Evolutionary conservation across 176 grass and related monocot species (phyloP).

Genomic region (Avena insularis): DNA sequence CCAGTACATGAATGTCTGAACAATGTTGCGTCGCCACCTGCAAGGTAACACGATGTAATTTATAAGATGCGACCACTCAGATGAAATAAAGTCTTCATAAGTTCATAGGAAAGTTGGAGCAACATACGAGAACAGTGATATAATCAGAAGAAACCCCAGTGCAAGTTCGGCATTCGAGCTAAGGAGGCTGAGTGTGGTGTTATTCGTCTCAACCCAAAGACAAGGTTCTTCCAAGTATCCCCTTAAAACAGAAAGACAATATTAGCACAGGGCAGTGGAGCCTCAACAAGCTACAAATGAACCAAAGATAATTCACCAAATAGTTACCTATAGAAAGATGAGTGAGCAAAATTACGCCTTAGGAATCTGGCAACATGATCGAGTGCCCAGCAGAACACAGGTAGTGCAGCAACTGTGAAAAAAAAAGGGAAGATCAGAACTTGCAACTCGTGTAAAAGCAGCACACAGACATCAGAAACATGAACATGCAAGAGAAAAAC

Average conservation of each 20-base stretch:
- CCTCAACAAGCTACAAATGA: neutral
- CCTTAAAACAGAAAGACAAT: constrained; percentile 47
- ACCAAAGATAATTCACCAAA: neutral
- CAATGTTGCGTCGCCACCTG: constrained; percentile 83
- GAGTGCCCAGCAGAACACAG: constrained; percentile 93
- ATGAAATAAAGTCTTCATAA: constrained; percentile 34
- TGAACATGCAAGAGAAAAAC: neutral
- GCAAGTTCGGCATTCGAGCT: constrained; percentile 87
- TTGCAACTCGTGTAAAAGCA: neutral
- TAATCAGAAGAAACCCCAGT: constrained; percentile 87
- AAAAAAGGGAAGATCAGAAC: constrained; percentile 10
- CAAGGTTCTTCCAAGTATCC: constrained; percentile 89
- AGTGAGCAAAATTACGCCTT: constrained; percentile 76
- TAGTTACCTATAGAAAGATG: constrained; percentile 82
- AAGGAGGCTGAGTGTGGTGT: constrained; percentile 66
- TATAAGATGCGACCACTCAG: constrained; percentile 8
- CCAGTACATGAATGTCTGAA: constrained; percentile 95
- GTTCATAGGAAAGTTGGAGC: neutral
- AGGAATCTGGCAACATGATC: constrained; percentile 90
- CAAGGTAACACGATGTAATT: constrained; percentile 32
- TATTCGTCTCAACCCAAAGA: constrained; percentile 89
- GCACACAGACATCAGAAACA: neutral
- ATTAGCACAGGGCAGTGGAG: constrained; percentile 3
- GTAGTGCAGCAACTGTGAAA: constrained; percentile 82
- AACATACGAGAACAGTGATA: constrained; percentile 92